Percentiles rank a stretch among this genome's conserved stretches.
phyloP scores from a whole-genome alignment of 768 basidiomycete genomes.

The Boletus huronensis region DNA sequence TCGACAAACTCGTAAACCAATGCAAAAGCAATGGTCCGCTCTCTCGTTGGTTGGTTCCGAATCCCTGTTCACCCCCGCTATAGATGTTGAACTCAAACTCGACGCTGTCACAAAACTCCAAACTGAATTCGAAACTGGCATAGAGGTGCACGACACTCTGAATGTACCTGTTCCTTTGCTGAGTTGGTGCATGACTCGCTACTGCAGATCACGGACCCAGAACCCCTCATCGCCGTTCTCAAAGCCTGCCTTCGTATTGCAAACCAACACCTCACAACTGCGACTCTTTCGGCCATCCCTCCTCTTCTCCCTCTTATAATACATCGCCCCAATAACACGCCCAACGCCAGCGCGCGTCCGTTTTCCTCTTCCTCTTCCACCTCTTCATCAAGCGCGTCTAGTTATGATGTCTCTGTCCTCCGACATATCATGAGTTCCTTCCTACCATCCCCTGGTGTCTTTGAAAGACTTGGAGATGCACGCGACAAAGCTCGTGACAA shows the following conservation, averaged over 20 bases:
- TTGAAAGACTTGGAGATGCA: constrained; percentile 79
- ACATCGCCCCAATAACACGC: constrained; percentile 33
- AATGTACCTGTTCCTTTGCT: constrained; percentile 10
- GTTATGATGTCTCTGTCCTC: constrained; percentile 53
- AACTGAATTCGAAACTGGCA: constrained; percentile 64
- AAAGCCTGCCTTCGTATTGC: constrained; percentile 75
- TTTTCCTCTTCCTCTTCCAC: constrained; percentile 54
- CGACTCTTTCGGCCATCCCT: constrained; percentile 68
- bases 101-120: constrained; percentile 80
- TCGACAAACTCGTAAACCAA: constrained; percentile 61
- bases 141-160: constrained; percentile 49
- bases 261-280: constrained; percentile 78
- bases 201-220: constrained; percentile 66
- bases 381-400: constrained; percentile 41
- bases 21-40: constrained; percentile 61
- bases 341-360: constrained; percentile 29
- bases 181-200: constrained; percentile 11
- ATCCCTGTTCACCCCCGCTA: constrained; percentile 8
- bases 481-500: constrained; percentile 69
- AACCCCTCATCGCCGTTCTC: constrained; percentile 63
- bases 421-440: constrained; percentile 68
- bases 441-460: constrained; percentile 69
- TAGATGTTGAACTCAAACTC: constrained; percentile 78
- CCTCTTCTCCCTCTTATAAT: constrained; percentile 63
- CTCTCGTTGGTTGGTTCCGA: constrained; percentile 4